phyloP scores from a whole-genome alignment of 2,329 filamentous ascomycete species.

The Pestalotiopsis fici region DNA sequence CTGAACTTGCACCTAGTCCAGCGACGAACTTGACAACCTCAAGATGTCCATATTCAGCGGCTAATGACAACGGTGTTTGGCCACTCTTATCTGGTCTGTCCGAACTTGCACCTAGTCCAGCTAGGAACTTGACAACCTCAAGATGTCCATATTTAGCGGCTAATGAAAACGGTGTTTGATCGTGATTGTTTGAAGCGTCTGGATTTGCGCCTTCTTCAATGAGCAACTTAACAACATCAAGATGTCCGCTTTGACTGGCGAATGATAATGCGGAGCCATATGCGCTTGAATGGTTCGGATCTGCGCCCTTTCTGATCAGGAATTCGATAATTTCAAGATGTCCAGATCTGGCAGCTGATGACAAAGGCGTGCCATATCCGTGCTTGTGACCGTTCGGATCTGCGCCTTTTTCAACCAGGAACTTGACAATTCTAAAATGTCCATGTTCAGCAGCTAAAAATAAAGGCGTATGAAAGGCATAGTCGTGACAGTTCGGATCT shows the following conservation, averaged over 20 bases:
- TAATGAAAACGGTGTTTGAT: not conserved
- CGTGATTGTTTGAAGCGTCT: not conserved
- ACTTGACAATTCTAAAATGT: not conserved
- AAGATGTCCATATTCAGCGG: not conserved
- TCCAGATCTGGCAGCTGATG: not conserved
- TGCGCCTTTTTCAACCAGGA: not conserved
- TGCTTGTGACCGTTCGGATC: not conserved
- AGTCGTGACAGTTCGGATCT: too few relatives aligned
- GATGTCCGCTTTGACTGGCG: too few relatives aligned
- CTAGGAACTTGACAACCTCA: not conserved
- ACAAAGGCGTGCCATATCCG: too few relatives aligned
- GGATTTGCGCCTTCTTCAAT: not conserved
- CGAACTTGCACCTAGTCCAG: not conserved
- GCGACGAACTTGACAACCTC: not conserved
- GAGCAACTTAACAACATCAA: not conserved
- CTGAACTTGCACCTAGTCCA: not conserved
- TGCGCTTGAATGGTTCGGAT: too few relatives aligned
- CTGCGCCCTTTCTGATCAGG: too few relatives aligned
- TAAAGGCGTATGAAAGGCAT: too few relatives aligned
- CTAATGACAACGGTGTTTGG: not conserved
- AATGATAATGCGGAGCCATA: too few relatives aligned
- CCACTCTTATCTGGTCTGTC: not conserved
- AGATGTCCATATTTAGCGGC: not conserved
- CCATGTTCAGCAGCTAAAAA: not conserved
- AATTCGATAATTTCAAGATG: too few relatives aligned